Base-by-base conservation (phyloP, 306 rosid species). In the Erythrophleum fordii region DNA sequence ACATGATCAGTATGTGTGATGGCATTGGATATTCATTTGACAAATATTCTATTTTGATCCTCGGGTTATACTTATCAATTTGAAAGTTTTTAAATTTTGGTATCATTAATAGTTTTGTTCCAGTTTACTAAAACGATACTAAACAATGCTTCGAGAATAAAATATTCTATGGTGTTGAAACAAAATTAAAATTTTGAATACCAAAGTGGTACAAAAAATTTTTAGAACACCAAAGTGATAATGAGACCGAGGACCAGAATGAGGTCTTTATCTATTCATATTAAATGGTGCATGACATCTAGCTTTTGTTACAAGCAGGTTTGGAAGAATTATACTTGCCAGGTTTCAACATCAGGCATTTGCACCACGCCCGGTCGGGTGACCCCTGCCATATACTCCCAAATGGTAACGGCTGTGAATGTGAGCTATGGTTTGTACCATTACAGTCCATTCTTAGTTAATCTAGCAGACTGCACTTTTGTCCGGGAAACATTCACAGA, bases 391-490 rank as follows among this genome's bases (percentile, higher is more conserved):
- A 12, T 75, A 23, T 90, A 84, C 80, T 66, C 66, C 14, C 97
- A 95, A 81, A 56, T 86, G 72, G 37, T 71, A 0, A 82, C 83
- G 23, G 84, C 88, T 6, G 89, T 80, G 42, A 91, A 86, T 20
- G 92, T 90, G 84, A 84, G 92, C 68, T 76, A 85, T 59, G 97
- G 88, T 52, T 80, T 95, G 73, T 80, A 86, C 77, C 89, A 18
- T 10, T 93, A 91, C 45, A 84, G 89, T 2, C 99, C 96, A 11
- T 91, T 88, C 84, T 80, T 95, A 66, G 55, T 77, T 18, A 79
- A 90, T 3, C 83, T 95, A 11, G 51, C 49, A 28, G 99, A 93
- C 80, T 93, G 99, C 61, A 85, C 84, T 6, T 89, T 89, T 72
- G 96, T 78, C 17, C 75, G 97, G n/a, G 8, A 85, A 9, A 78